Conservation (phyloP, 768 basidiomycete species). For the Amanita thiersii region DNA sequence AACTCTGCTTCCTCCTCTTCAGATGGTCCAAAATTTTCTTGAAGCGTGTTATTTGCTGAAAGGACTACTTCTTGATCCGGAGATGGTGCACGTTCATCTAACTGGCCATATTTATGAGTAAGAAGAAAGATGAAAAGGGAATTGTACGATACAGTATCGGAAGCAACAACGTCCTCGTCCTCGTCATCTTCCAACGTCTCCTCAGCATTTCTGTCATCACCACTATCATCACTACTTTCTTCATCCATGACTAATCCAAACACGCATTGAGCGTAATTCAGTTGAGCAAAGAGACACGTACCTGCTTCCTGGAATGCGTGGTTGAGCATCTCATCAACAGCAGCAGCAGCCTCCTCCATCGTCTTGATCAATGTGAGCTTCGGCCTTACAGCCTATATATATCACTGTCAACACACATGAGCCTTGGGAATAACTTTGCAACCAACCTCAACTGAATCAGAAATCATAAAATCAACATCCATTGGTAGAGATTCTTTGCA, state of each 20-base stretch:
- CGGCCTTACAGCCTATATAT: slow-evolving; percentile 71
- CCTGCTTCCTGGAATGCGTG: slow-evolving; percentile 53
- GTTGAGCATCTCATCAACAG: slow-evolving; percentile 87
- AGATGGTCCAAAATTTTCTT: slow-evolving; percentile 73
- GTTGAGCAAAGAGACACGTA: slow-evolving; percentile 22
- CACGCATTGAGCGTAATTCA: not conserved
- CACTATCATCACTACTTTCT: slow-evolving; percentile 58
- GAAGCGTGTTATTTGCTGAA: slow-evolving; percentile 41
- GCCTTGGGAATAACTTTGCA: not conserved
- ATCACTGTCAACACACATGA: slow-evolving; percentile 3
- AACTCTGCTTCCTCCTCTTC: slow-evolving; percentile 92
- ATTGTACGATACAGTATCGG: slow-evolving; percentile 42
- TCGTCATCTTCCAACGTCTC: slow-evolving; percentile 49
- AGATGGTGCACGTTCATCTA: slow-evolving; percentile 66
- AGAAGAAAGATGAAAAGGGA: not conserved
- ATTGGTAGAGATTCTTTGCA: slow-evolving; percentile 88
- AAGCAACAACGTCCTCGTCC: slow-evolving; percentile 50
- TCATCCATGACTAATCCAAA: slow-evolving; percentile 10
- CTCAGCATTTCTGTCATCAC: slow-evolving; percentile 43
- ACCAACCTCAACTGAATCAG: slow-evolving; percentile 84
- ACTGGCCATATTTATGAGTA: slow-evolving; percentile 22
- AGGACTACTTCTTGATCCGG: slow-evolving; percentile 77
- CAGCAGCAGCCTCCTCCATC: slow-evolving; percentile 77
- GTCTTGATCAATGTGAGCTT: slow-evolving; percentile 64
- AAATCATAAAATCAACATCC: slow-evolving; percentile 97